Evolutionary conservation across 1,284 basidiomycete genomes (phyloP), one percentile per base, ranked within the genome.

Genomic region (Flammula alnicola): DNA sequence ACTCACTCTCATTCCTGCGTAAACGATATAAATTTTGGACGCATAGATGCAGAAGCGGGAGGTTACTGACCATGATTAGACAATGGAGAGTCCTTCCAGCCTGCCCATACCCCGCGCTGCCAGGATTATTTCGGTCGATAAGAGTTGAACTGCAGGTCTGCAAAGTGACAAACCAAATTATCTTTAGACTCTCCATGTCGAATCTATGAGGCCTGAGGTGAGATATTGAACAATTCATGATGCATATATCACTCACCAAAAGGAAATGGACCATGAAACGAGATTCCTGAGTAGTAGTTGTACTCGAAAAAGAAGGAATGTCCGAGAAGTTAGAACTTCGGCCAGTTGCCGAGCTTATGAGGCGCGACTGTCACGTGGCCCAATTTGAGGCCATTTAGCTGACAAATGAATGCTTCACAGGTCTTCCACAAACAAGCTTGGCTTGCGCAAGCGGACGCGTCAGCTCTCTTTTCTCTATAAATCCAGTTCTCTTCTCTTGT

Each of bases 181-280:
- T 91, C 90, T 36, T 79, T 84, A 3, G 88, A 91, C 63, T 93
- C 88, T 38, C 86, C 91, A 65, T 93, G 91, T 54, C 91, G 76
- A 55, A 91, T 79, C 87, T 88, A 39, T 12, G 27, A 14, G 32
- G 25, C 41, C 8, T 39, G 25, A 49, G 20, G 40, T 43, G 14
- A 43, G 12, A n/a, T 23, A 9, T 25, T 12, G 7, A 38, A 5
- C 7, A 10, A 12, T 25, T 3, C 5, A 39, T 38, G 27, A 14
- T 23, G n/a, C n/a, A 36, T 16, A 41, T n/a, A 27, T 10, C 19
- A 50, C 70, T 61, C 51, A 72, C 72, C 46, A 74, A 62, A 5
- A 69, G 67, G 45, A 73, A 67, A 19, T 57, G 57, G 48, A 70
- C 61, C 57, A 63, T 67, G 47, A 37, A 36, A 11, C n/a, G 20